Evolutionary conservation across 2,329 filamentous ascomycete genomes (phyloP).

Genomic region (Xenoacremonium recifei): DNA sequence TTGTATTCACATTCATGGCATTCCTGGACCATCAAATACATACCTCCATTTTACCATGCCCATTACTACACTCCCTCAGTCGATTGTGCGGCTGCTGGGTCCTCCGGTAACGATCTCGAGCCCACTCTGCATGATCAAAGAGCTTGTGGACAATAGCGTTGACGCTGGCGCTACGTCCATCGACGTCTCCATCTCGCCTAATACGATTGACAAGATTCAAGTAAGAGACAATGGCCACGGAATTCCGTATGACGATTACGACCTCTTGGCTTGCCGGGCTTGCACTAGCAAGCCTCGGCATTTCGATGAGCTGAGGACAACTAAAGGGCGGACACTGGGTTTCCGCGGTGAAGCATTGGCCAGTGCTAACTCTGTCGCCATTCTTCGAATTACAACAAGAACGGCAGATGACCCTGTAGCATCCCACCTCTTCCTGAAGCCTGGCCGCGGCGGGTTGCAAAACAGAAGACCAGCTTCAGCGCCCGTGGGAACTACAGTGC

Average conservation of each 20-base stretch:
- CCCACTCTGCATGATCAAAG: slow-evolving; percentile 65
- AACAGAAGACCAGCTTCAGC: slow-evolving; percentile 41
- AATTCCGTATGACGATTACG: slow-evolving; percentile 61
- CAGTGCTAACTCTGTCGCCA: slow-evolving; percentile 59
- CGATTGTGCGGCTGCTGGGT: slow-evolving; percentile 55
- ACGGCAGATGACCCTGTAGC: slow-evolving; percentile 61
- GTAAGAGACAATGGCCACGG: slow-evolving; percentile 74
- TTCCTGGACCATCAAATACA: slow-evolving; percentile 5
- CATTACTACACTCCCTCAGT: slow-evolving; percentile 48
- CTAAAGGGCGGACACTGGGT: slow-evolving; percentile 63
- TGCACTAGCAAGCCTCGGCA: slow-evolving; percentile 71
- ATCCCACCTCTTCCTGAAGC: slow-evolving; percentile 42
- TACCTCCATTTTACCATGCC: slow-evolving; percentile 38
- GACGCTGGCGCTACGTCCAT: slow-evolving; percentile 68
- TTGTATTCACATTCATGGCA: slow-evolving; percentile 3
- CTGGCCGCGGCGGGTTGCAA: slow-evolving; percentile 29
- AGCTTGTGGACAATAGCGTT: slow-evolving; percentile 74
- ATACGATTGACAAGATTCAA: slow-evolving; percentile 68
- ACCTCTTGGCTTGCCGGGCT: slow-evolving; percentile 60
- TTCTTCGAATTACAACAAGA: slow-evolving; percentile 62
- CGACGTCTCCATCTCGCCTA: slow-evolving; percentile 61
- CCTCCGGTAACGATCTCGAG: slow-evolving; percentile 60
- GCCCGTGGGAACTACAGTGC: slow-evolving; percentile 68
- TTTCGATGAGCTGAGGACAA: slow-evolving; percentile 58
- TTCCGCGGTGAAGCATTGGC: slow-evolving; percentile 76